Conservation (phyloP, 345 rosid species). For the Durio zibethinus region DNA sequence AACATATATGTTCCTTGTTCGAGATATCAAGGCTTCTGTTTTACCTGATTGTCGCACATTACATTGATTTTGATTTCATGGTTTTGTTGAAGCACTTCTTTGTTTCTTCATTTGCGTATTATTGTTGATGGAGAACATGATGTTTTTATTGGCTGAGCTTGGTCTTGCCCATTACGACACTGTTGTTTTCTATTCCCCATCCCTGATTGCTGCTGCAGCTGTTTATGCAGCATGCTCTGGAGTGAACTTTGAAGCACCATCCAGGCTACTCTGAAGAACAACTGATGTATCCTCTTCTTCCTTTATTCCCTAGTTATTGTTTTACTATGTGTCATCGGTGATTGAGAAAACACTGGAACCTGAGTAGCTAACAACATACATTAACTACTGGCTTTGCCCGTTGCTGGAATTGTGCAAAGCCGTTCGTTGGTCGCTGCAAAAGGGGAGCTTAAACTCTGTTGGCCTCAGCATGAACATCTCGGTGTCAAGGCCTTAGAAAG, state of each 20-base stretch:
- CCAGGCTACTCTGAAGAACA: conserved; percentile 61
- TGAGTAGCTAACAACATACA: conserved; percentile 47
- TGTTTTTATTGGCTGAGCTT: conserved; percentile 59
- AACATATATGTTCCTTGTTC: conserved; percentile 67
- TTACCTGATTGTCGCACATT: conserved; percentile 39
- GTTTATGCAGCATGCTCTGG: conserved; percentile 85
- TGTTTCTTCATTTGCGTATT: not conserved
- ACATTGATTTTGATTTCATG: not conserved
- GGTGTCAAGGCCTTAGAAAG: no score
- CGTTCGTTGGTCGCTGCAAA: conserved; percentile 45
- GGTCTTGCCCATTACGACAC: conserved; percentile 61
- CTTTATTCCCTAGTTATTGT: not conserved
- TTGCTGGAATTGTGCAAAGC: conserved; percentile 62
- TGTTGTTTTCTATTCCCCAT: conserved; percentile 40
- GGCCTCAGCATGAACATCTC: conserved; percentile 2
- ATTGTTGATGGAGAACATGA: conserved; percentile 59
- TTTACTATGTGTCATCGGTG: not conserved
- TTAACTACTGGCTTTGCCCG: conserved; percentile 36
- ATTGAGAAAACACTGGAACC: not conserved
- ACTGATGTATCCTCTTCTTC: conserved; percentile 38
- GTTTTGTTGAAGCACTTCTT: not conserved
- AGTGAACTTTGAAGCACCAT: conserved; percentile 57
- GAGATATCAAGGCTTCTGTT: conserved; percentile 71
- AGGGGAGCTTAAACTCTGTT: conserved; percentile 44
- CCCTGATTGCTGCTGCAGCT: conserved; percentile 78